Percentiles rank a stretch among this genome's conserved stretches.
phyloP scores from a whole-genome alignment of 1,284 basidiomycete genomes.

The Microbotryomycetes sp. region DNA sequence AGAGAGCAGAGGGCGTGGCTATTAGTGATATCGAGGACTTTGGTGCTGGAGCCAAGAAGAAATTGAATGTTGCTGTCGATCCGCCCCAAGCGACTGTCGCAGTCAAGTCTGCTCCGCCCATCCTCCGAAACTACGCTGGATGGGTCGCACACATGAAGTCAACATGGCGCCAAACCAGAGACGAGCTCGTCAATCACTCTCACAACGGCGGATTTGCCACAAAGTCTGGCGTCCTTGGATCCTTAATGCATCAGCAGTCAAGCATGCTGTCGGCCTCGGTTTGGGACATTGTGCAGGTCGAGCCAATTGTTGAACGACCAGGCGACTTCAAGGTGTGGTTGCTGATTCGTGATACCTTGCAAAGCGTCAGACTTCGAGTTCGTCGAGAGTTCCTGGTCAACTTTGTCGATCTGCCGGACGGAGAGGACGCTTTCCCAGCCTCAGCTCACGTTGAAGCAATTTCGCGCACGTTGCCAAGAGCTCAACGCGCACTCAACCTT shows the following conservation, averaged over 20 bases:
- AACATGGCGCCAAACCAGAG: conserved; percentile 65
- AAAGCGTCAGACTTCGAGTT: conserved; percentile 73
- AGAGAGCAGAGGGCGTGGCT: conserved; percentile 36
- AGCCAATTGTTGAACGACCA: conserved; percentile 52
- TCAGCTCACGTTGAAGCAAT: conserved; percentile 70
- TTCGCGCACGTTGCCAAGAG: conserved; percentile 71
- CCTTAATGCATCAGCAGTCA: conserved; percentile 71
- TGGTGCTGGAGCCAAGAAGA: conserved; percentile 37
- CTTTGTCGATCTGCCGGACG: conserved; percentile 45
- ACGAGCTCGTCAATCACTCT: conserved; percentile 45
- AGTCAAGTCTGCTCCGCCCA: conserved; percentile 38
- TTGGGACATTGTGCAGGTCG: conserved; percentile 93
- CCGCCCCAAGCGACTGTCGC: conserved; percentile 37
- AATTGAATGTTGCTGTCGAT: conserved; percentile 36
- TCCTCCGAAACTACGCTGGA: conserved; percentile 57
- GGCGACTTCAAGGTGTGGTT: conserved; percentile 91
- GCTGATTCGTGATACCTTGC: conserved; percentile 70
- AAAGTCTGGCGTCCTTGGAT: conserved; percentile 40
- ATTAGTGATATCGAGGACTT: conserved; percentile 63
- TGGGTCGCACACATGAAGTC: conserved; percentile 76
- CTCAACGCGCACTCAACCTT: conserved; percentile 67
- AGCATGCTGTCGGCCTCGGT: conserved; percentile 59
- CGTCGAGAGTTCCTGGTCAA: conserved; percentile 29
- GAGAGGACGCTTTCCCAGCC: conserved; percentile 55
- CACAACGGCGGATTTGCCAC: conserved; percentile 15